A percentile compares a stretch with the other conserved stretches of the same genome.
Evolutionary conservation across 345 rosid genomes (phyloP).

Genomic region (Dovyalis caffra): DNA sequence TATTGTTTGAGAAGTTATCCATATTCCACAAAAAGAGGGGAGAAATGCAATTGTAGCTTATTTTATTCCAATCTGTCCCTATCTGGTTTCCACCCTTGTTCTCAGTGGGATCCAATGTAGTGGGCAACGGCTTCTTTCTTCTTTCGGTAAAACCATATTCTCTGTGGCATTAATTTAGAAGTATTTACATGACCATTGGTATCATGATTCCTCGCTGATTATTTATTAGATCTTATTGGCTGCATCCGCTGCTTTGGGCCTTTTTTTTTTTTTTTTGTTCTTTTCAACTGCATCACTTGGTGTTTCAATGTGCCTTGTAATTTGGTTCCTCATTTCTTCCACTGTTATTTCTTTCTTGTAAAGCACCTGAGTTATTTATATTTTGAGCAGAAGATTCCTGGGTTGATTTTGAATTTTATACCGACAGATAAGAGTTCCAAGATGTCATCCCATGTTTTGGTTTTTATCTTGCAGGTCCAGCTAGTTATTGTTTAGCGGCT

Average conservation of each 20-base stretch:
- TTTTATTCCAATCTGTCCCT: not conserved
- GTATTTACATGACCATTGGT: not conserved
- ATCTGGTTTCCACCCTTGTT: constrained; percentile 2
- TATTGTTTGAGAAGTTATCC: not conserved
- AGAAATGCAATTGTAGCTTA: not conserved
- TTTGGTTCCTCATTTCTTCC: not conserved
- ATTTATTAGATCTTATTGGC: no score
- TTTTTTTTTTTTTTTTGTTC: no score
- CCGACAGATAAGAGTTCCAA: not conserved
- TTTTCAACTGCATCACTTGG: not conserved
- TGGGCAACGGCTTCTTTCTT: not conserved
- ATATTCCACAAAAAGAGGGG: constrained; percentile 11
- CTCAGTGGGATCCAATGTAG: constrained; percentile 10
- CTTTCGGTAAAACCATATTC: not conserved
- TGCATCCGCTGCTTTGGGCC: not conserved
- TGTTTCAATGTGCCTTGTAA: not conserved
- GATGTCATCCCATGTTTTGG: not conserved
- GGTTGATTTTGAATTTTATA: not conserved
- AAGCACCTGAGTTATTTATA: not conserved
- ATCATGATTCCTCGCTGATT: not conserved
- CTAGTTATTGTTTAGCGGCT: not conserved
- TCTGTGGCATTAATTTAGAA: not conserved
- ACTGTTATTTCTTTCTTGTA: not conserved
- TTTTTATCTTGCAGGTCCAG: not conserved
- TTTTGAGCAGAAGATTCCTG: not conserved